Evolutionary conservation across 1,284 basidiomycete genomes (phyloP).

Genomic region (Malassezia pachydermatis): DNA sequence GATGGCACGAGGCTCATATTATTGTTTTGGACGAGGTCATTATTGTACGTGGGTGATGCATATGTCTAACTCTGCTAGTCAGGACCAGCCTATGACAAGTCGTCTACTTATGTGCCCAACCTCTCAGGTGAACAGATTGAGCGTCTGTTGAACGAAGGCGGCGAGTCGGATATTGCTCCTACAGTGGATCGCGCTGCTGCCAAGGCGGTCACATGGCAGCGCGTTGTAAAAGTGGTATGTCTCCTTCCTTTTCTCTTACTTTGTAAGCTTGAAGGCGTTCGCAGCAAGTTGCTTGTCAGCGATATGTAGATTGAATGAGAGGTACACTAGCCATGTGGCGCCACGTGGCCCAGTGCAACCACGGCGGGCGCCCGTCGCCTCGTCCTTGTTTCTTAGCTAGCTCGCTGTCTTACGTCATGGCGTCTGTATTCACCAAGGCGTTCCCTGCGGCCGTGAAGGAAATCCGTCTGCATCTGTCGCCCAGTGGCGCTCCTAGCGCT

Average conservation of each 20-base stretch:
- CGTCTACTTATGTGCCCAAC: slow-evolving; percentile 34
- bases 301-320: no score
- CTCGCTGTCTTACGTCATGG: slow-evolving; percentile 21
- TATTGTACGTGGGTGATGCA: slow-evolving; percentile 22
- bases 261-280: slow-evolving; percentile 16
- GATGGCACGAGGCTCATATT: slow-evolving; percentile 44
- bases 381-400: neutral
- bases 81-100: slow-evolving; percentile 30
- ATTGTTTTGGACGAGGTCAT: slow-evolving; percentile 47
- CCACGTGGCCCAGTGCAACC: no score
- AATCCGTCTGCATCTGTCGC: slow-evolving; percentile 44
- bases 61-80: slow-evolving; percentile 11
- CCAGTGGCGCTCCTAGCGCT: slow-evolving; percentile 36
- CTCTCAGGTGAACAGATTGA: slow-evolving; percentile 28
- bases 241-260: neutral
- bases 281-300: neutral
- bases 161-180: slow-evolving; percentile 10
- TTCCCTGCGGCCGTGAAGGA: slow-evolving; percentile 43
- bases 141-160: slow-evolving; percentile 16
- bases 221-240: slow-evolving; percentile 41
- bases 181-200: slow-evolving; percentile 25
- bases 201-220: slow-evolving; percentile 36
- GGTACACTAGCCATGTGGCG: neutral
- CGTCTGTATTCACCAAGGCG: slow-evolving; percentile 34
- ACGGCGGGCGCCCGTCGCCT: neutral